phyloP scores from a whole-genome alignment of 164 flowering plant species.

The Amborella trichopoda region DNA sequence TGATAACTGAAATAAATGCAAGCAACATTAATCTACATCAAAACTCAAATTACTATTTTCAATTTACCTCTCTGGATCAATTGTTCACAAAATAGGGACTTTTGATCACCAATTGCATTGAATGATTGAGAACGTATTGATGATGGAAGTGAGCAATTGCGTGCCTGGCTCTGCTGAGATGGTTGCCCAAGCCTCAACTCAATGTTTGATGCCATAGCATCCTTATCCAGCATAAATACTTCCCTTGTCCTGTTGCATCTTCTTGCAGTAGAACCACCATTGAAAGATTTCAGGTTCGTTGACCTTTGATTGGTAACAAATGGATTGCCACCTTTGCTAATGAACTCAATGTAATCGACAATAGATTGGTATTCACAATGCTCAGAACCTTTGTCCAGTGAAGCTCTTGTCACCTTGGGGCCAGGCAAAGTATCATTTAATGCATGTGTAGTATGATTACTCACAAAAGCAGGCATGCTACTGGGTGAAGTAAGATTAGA shows the following conservation, averaged over 20 bases:
- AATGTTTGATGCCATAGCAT: constrained; percentile 30
- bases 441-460: constrained; percentile 5
- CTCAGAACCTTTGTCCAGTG: constrained; percentile 7
- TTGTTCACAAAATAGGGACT: constrained; percentile 14
- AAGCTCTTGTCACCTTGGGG: constrained; percentile 5
- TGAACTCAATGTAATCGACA: constrained; percentile 14
- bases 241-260: constrained; percentile 11
- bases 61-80: constrained; percentile 25
- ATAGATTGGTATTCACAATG: constrained; percentile 17
- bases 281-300: constrained; percentile 12
- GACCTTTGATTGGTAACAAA: constrained; percentile 8
- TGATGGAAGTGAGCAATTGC: constrained; percentile 14
- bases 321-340: constrained; percentile 14
- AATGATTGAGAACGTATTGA: constrained; percentile 11
- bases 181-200: constrained; percentile 75
- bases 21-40: background rate
- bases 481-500: constrained; percentile 11
- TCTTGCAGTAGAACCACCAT: constrained; percentile 7
- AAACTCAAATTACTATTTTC: background rate
- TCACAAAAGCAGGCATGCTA: constrained; percentile 7
- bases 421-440: background rate
- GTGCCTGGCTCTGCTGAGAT: constrained; percentile 24
- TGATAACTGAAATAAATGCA: background rate
- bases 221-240: constrained; percentile 12
- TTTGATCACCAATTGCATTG: constrained; percentile 12